These are phyloP conservation scores for Cercospora beticola DNA, from an alignment of 2,329 filamentous ascomycete species.

Conservation along the genomic window DNA sequence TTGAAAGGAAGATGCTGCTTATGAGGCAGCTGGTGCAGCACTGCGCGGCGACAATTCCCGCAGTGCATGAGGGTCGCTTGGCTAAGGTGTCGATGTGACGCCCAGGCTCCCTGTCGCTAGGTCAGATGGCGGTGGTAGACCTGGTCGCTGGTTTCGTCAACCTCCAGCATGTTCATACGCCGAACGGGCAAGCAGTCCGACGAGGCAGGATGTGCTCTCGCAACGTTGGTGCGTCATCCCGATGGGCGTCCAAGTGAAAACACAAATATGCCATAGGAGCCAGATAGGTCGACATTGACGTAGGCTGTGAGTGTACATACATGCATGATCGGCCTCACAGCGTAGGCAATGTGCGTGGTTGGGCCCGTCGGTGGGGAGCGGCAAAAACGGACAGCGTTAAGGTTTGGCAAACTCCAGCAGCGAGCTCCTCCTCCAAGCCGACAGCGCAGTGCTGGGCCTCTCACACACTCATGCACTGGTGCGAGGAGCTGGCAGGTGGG, in stretches of 20 bases:
- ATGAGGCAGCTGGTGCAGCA: not conserved
- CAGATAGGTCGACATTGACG: not conserved
- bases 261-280: not conserved
- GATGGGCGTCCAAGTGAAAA: not conserved
- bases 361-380: not conserved
- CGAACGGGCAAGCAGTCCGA: not conserved
- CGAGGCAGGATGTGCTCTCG: not conserved
- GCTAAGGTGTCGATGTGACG: not conserved
- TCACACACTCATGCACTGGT: not conserved
- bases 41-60: conserved; percentile 2
- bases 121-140: not conserved
- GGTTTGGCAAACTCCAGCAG: not conserved
- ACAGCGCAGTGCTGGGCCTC: not conserved
- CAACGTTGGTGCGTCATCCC: not conserved
- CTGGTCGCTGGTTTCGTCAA: not conserved
- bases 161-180: not conserved
- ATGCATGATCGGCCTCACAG: not conserved
- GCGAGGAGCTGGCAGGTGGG: not conserved
- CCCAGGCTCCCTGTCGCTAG: not conserved
- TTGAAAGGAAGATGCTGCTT: not conserved
- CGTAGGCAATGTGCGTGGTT: not conserved
- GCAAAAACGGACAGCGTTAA: not conserved
- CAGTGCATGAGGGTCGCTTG: not conserved
- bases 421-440: not conserved
- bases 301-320: not conserved